Evolutionary conservation across 805 yeast genomes (phyloP).

Genomic region (Starmerella etchellsii): DNA sequence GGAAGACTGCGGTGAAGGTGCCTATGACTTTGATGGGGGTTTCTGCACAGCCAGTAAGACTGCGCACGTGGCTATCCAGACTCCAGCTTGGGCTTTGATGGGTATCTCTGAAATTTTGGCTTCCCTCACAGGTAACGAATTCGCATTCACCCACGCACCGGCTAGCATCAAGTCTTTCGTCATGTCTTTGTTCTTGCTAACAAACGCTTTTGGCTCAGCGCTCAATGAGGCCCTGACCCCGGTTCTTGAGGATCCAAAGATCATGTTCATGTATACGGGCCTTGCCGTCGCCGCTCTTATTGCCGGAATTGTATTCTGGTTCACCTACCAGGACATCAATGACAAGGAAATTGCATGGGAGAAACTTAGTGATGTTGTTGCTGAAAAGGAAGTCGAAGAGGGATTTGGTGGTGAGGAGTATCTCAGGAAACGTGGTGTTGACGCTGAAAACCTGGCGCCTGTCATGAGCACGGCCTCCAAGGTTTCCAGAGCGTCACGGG

Average conservation of each 20-base stretch:
- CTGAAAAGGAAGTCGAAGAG: neutral
- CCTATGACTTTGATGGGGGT: constrained; percentile 32
- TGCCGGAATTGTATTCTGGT: constrained; percentile 52
- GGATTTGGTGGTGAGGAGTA: neutral
- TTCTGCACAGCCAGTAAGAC: neutral
- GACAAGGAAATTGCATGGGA: constrained; percentile 11
- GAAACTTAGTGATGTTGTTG: constrained; percentile 6
- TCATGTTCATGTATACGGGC: constrained; percentile 56
- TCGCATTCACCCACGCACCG: constrained; percentile 77
- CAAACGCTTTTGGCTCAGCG: constrained; percentile 68
- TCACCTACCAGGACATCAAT: constrained; percentile 31
- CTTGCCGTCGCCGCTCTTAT: constrained; percentile 46
- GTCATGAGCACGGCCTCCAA: too few relatives aligned
- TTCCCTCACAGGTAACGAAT: constrained; percentile 69
- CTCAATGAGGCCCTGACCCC: constrained; percentile 61
- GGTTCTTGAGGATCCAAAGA: constrained; percentile 54
- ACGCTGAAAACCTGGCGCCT: neutral
- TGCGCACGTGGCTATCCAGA: constrained; percentile 57
- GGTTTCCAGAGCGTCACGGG: too few relatives aligned
- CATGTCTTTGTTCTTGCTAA: constrained; percentile 49
- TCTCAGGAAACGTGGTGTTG: neutral
- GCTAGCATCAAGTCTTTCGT: constrained; percentile 50
- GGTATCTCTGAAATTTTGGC: constrained; percentile 70
- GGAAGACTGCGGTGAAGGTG: constrained; percentile 11
- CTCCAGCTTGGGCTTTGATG: constrained; percentile 59